Evolutionary conservation across 2,329 filamentous ascomycete species (phyloP).

Genomic region (Pyrenophora graminea): DNA sequence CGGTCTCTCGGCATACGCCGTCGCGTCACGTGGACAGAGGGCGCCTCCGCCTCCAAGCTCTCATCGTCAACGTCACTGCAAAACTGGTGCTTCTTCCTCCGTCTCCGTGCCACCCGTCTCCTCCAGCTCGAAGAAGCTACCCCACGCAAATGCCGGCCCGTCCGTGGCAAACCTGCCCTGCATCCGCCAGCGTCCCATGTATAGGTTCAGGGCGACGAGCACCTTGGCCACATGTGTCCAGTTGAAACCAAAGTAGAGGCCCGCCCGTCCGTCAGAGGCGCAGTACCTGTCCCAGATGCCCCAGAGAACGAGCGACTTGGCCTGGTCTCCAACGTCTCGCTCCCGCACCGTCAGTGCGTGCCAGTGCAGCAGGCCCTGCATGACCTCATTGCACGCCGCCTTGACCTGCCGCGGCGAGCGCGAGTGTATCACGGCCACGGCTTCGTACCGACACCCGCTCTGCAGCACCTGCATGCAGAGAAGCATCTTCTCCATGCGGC

Average conservation of each 20-base stretch:
- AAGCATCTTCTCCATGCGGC: constrained; percentile 34
- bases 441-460: constrained; percentile 32
- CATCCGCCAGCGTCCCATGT: constrained; percentile 36
- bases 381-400: constrained; percentile 31
- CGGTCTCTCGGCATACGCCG: not conserved
- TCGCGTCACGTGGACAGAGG: not conserved
- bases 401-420: constrained; percentile 31
- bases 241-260: constrained; percentile 30
- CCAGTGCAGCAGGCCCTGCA: constrained; percentile 29
- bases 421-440: constrained; percentile 35
- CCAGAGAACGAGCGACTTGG: constrained; percentile 25
- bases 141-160: constrained; percentile 31
- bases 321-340: constrained; percentile 4
- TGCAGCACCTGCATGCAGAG: constrained; percentile 34
- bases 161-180: constrained; percentile 30
- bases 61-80: not conserved
- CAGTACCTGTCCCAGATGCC: constrained; percentile 22
- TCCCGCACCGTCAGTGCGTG: constrained; percentile 26
- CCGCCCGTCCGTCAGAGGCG: constrained; percentile 7
- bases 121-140: constrained; percentile 20
- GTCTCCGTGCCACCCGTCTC: not conserved
- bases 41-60: not conserved
- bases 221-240: constrained; percentile 26
- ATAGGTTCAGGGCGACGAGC: constrained; percentile 34
- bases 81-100: not conserved